Evolutionary conservation across 495 filamentous ascomycete species (phyloP).

Genomic region (Hyphodiscus hymeniophilus): DNA sequence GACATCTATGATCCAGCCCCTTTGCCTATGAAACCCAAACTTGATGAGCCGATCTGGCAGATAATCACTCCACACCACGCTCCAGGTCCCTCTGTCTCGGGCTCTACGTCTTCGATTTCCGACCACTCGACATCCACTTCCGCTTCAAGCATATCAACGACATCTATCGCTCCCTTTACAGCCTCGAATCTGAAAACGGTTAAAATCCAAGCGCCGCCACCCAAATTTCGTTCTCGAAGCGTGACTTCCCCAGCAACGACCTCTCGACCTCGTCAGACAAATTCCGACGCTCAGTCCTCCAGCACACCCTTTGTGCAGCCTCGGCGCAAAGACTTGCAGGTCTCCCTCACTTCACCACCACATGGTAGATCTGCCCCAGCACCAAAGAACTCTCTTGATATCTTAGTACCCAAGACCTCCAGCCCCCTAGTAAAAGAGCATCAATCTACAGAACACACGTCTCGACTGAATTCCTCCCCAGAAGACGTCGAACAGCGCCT

Average conservation of each 20-base stretch:
- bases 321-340: neutral
- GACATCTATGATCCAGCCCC: conserved; percentile 22
- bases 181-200: conserved; percentile 1
- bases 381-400: conserved; percentile 22
- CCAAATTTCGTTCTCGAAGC: conserved; percentile 2
- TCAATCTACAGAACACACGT: no score
- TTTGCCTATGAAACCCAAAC: conserved; percentile 23
- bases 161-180: conserved; percentile 3
- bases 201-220: neutral
- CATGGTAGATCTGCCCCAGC: neutral
- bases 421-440: no score
- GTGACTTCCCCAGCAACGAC: conserved; percentile 7
- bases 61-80: conserved; percentile 34
- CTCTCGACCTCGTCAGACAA: neutral
- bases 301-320: no score
- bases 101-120: conserved; percentile 17
- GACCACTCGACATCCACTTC: conserved; percentile 18
- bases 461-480: no score
- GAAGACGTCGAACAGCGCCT: conserved; percentile 27
- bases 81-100: conserved; percentile 4
- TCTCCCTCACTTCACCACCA: neutral
- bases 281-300: no score
- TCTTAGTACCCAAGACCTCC: no score
- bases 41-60: conserved; percentile 41
- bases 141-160: conserved; percentile 13